Conservation (phyloP, 768 basidiomycete species). For the Phylloporus scabripes region DNA sequence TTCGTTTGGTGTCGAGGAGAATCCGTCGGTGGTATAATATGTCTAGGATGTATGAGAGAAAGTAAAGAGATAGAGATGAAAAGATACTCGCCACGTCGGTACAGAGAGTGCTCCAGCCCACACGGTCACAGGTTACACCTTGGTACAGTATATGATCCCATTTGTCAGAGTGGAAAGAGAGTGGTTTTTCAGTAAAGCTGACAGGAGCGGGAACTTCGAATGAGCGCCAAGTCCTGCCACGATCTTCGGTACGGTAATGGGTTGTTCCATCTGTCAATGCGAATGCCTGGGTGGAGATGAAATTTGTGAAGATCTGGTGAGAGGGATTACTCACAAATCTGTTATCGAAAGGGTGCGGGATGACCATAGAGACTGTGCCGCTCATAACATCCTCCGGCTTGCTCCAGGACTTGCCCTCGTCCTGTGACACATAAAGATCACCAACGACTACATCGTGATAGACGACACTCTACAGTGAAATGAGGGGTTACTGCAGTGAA, state of each 20-base stretch:
- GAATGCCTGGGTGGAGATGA: constrained; percentile 61
- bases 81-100: constrained; percentile 56
- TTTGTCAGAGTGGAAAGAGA: constrained; percentile 88
- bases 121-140: constrained; percentile 55
- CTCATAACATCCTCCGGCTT: constrained; percentile 44
- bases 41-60: constrained; percentile 46
- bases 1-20: constrained; percentile 50
- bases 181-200: constrained; percentile 47
- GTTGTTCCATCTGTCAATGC: constrained; percentile 66
- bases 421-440: constrained; percentile 68
- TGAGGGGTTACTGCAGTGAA: neutral
- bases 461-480: constrained; percentile 49
- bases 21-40: constrained; percentile 83
- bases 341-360: constrained; percentile 85
- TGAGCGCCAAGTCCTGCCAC: constrained; percentile 80
- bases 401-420: constrained; percentile 80
- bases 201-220: constrained; percentile 62
- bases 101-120: constrained; percentile 54
- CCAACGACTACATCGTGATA: constrained; percentile 73
- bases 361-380: constrained; percentile 62
- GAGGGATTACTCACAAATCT: constrained; percentile 47
- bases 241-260: constrained; percentile 86
- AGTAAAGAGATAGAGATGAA: neutral
- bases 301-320: neutral
- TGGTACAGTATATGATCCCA: constrained; percentile 76